phyloP scores from a whole-genome alignment of 805 yeast genomes.

The Diddensiella santjacobensis region DNA sequence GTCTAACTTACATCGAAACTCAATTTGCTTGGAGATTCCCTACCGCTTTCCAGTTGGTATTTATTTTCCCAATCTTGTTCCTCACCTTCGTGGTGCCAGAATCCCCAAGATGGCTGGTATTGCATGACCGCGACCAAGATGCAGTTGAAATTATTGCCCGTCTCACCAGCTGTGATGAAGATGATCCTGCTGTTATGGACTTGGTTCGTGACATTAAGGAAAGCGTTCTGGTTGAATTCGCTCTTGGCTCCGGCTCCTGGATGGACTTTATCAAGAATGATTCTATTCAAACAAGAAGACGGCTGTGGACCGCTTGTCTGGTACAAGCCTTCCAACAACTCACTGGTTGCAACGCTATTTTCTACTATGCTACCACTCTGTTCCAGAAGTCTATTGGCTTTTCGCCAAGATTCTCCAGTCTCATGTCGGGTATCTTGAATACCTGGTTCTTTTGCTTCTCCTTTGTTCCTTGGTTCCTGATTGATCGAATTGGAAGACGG shows the following conservation, averaged over 20 bases:
- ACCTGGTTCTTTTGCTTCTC: conserved; percentile 15
- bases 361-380: conserved; percentile 15
- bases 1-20: not conserved
- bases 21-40: conserved; percentile 63
- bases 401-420: conserved; percentile 8
- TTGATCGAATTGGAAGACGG: conserved; percentile 9
- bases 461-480: conserved; percentile 13
- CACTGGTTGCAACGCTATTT: conserved; percentile 9
- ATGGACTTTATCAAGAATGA: conserved; percentile 8
- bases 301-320: conserved; percentile 13
- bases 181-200: conserved; percentile 2
- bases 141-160: conserved; percentile 9
- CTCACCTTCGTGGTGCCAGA: conserved; percentile 9
- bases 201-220: conserved; percentile 10
- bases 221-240: conserved; percentile 6
- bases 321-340: conserved; percentile 7
- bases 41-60: conserved; percentile 58
- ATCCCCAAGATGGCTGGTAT: conserved; percentile 10
- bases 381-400: conserved; percentile 16
- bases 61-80: conserved; percentile 32
- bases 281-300: conserved; percentile 10
- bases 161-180: not conserved
- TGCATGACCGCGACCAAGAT: conserved; percentile 6
- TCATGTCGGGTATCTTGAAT: conserved; percentile 12
- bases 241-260: conserved; percentile 12